Percentiles rank a stretch among this genome's conserved stretches.
Conservation (phyloP, 116 monocot species). For the Cymodocea nodosa region DNA sequence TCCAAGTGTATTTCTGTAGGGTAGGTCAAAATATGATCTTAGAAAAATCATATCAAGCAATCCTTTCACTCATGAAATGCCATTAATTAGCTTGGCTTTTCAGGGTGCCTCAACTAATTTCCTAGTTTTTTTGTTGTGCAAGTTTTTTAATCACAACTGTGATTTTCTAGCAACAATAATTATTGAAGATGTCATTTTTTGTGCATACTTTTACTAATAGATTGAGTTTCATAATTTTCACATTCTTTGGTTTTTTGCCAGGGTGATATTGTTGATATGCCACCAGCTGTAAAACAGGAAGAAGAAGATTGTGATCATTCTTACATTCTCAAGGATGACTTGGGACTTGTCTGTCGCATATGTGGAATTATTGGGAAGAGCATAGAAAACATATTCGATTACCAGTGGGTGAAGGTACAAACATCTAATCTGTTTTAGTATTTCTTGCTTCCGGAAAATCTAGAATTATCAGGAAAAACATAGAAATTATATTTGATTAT, state of each 20-base stretch:
- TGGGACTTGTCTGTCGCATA: slow-evolving; percentile 74
- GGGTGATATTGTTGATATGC: background rate
- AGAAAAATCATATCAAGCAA: too few species aligned
- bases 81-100: too few species aligned
- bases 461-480: too few species aligned
- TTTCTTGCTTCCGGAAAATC: background rate
- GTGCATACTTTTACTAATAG: background rate
- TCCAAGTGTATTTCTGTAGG: too few species aligned
- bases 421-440: background rate
- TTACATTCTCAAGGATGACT: slow-evolving; percentile 62
- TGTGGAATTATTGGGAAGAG: slow-evolving; percentile 73
- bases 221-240: background rate
- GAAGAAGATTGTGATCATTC: slow-evolving; percentile 64
- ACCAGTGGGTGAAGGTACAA: slow-evolving; percentile 73
- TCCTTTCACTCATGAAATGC: too few species aligned
- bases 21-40: too few species aligned
- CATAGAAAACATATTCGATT: slow-evolving; percentile 82
- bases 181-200: background rate
- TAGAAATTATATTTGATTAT: too few species aligned
- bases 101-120: too few species aligned
- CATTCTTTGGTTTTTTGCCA: background rate
- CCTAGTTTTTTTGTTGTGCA: too few species aligned
- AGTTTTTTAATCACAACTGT: too few species aligned
- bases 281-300: slow-evolving; percentile 11
- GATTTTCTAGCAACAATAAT: too few species aligned